These are phyloP conservation scores for Dichomitus squalens DNA, from an alignment of 1,284 basidiomycete genomes.

Conservation along the genomic window DNA sequence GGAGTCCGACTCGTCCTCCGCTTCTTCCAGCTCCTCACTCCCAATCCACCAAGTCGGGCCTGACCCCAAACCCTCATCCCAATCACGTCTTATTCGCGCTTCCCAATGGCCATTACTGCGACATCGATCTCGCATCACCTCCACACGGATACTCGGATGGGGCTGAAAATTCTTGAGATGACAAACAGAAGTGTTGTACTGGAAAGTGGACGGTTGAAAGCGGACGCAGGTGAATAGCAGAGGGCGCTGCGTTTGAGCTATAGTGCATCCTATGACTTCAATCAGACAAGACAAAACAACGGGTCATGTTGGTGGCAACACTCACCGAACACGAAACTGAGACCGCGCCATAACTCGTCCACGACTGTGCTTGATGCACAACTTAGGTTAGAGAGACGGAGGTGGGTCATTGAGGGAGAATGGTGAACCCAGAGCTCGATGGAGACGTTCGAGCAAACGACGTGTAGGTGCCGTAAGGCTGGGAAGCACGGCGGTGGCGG, in stretches of 20 bases:
- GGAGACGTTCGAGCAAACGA: slow-evolving; percentile 6
- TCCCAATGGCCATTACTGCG: slow-evolving; percentile 4
- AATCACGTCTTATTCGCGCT: not conserved
- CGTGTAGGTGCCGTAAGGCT: not conserved
- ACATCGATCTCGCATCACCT: slow-evolving; percentile 3
- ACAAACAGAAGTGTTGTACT: not conserved
- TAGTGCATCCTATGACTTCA: not conserved
- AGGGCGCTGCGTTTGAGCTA: not conserved
- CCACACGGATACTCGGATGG: not conserved
- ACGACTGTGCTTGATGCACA: not conserved
- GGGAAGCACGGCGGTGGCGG: slow-evolving; percentile 5
- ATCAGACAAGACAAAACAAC: not conserved
- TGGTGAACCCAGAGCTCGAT: slow-evolving; percentile 4
- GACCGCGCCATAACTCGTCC: not conserved
- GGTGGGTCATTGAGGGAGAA: not conserved
- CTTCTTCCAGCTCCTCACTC: slow-evolving; percentile 1
- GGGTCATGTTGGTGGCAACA: not conserved
- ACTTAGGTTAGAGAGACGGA: slow-evolving; percentile 8
- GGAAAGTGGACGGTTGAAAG: not conserved
- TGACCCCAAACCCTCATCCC: not conserved
- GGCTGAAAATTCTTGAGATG: slow-evolving; percentile 4
- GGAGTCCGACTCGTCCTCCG: not conserved
- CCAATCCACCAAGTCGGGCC: not conserved
- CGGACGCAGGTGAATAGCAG: not conserved
- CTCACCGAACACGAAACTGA: not conserved